phyloP scores from a whole-genome alignment of 352 stramenopile genomes.

The Phytophthora idaei region DNA sequence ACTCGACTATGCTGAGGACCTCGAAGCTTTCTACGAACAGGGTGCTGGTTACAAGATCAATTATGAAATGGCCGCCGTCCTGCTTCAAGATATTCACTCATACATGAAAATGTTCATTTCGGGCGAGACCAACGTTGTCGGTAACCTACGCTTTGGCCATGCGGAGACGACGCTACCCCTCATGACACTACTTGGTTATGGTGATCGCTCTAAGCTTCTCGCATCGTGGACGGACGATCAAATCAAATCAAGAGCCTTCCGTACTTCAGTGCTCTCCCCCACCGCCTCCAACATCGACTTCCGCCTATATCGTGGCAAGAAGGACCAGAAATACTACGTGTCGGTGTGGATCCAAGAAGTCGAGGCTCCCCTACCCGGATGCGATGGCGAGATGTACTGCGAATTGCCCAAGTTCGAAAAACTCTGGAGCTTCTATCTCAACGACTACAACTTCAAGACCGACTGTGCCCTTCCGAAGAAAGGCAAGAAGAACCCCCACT shows the following conservation, averaged over 20 bases:
- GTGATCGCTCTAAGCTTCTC: constrained; percentile 38
- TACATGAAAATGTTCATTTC: constrained; percentile 57
- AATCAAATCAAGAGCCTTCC: constrained; percentile 59
- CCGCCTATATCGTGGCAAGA: constrained; percentile 52
- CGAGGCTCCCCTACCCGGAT: constrained; percentile 50
- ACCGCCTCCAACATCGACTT: constrained; percentile 83
- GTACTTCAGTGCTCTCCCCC: constrained; percentile 58
- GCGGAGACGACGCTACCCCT: constrained; percentile 78
- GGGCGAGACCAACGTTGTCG: constrained; percentile 40
- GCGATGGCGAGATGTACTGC: constrained; percentile 45
- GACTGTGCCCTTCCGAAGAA: constrained; percentile 33
- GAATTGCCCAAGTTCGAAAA: constrained; percentile 46
- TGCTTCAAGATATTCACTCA: constrained; percentile 61
- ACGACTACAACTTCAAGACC: constrained; percentile 41
- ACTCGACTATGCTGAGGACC: constrained; percentile 69
- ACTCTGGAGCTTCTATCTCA: constrained; percentile 66
- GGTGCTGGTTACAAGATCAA: constrained; percentile 67
- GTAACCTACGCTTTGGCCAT: constrained; percentile 69
- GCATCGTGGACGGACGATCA: constrained; percentile 39
- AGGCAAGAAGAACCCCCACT: constrained; percentile 6
- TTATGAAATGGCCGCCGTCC: constrained; percentile 72
- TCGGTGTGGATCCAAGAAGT: constrained; percentile 61
- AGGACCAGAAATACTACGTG: constrained; percentile 51
- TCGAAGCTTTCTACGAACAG: constrained; percentile 75
- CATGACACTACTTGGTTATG: constrained; percentile 68